Conservation (phyloP, 257 asterid species). For the Ehretia macrophylla region DNA sequence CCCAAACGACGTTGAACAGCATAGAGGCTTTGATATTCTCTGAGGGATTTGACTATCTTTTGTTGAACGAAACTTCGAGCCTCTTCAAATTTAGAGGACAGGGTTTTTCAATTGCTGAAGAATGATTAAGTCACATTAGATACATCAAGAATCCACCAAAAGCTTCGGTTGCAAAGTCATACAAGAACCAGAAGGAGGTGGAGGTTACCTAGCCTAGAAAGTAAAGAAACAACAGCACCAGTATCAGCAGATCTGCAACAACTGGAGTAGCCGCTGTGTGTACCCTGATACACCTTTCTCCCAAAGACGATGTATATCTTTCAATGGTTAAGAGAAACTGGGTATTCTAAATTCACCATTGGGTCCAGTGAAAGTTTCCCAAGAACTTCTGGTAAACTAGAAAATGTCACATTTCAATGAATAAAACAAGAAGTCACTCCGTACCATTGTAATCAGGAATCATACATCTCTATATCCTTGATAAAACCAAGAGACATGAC, state of each 20-base stretch:
- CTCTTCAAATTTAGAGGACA: conserved; percentile 63
- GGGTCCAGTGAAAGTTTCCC: background rate
- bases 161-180: background rate
- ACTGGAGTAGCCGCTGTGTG: conserved; percentile 75
- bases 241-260: conserved; percentile 64
- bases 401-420: background rate
- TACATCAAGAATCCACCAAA: background rate
- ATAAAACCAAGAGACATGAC: no score
- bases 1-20: conserved; percentile 57
- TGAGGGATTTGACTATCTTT: conserved; percentile 58
- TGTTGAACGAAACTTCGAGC: conserved; percentile 49
- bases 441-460: no score
- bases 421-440: background rate
- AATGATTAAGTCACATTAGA: conserved; percentile 7
- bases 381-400: no score
- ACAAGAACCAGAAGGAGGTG: background rate
- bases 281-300: conserved; percentile 72
- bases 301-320: conserved; percentile 70
- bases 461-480: no score
- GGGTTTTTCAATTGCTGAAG: conserved; percentile 65
- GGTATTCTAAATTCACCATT: background rate
- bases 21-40: conserved; percentile 56
- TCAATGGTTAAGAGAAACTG: conserved; percentile 28
- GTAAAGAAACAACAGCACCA: conserved; percentile 56
- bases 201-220: conserved; percentile 60